phyloP scores from a whole-genome alignment of 1,139 yeast species.

The Candida sp. region DNA sequence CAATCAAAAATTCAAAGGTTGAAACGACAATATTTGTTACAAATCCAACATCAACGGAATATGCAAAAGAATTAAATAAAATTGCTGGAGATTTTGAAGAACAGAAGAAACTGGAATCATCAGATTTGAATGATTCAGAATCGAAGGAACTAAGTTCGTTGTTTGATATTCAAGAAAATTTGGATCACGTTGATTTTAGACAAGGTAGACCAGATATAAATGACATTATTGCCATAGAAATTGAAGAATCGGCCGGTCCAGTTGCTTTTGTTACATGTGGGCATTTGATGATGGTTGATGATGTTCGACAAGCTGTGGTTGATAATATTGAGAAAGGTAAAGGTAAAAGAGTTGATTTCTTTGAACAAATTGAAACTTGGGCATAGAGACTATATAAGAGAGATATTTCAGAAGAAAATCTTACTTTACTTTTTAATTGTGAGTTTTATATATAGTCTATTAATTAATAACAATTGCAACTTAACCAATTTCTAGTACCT shows the following conservation, averaged over 20 bases:
- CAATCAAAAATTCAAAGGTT: conserved; percentile 20
- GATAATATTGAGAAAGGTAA: conserved; percentile 19
- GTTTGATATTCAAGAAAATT: conserved; percentile 14
- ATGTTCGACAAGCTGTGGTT: conserved; percentile 32
- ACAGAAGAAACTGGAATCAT: conserved; percentile 7
- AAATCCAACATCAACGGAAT: conserved; percentile 16
- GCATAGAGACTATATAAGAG: too few relatives aligned
- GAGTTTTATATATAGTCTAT: too few relatives aligned
- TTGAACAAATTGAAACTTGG: conserved; percentile 43
- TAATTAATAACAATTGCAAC: too few relatives aligned
- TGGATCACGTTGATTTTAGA: conserved; percentile 25
- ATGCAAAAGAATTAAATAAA: conserved; percentile 7
- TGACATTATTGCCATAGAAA: conserved; percentile 22
- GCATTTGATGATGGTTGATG: conserved; percentile 48
- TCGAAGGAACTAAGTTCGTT: conserved; percentile 2
- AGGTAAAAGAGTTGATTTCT: conserved; percentile 40
- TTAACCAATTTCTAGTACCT: too few relatives aligned
- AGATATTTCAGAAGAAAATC: too few relatives aligned
- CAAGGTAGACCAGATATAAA: conserved; percentile 33
- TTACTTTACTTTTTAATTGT: too few relatives aligned
- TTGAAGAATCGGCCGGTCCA: conserved; percentile 32
- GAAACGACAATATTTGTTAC: conserved; percentile 31
- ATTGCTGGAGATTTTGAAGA: background rate
- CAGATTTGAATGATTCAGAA: background rate
- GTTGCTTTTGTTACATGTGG: conserved; percentile 47